phyloP scores from a whole-genome alignment of 108 stramenopile genomes.

The Nitzschia sp. region DNA sequence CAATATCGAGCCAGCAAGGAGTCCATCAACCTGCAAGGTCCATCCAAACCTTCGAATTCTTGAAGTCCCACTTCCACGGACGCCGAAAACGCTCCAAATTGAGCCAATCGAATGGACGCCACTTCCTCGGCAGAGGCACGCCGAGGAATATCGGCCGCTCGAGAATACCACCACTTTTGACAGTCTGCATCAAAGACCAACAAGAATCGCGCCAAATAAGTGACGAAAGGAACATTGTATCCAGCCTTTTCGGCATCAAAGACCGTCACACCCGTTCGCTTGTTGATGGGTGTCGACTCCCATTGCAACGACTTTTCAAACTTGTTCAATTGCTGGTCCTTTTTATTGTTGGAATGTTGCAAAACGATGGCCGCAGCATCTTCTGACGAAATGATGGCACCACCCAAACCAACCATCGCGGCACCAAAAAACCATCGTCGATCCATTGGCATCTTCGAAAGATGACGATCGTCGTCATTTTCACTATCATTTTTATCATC shows the following conservation, averaged over 20 bases:
- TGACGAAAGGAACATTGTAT: slow-evolving; percentile 78
- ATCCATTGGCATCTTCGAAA: neutral
- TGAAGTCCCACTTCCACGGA: slow-evolving; percentile 82
- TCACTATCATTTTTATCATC: too few species aligned
- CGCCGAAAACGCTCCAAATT: slow-evolving; percentile 80
- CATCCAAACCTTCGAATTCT: slow-evolving; percentile 62
- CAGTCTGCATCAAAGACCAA: slow-evolving; percentile 77
- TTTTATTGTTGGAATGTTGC: neutral
- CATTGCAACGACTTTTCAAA: slow-evolving; percentile 41
- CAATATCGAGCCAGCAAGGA: slow-evolving; percentile 52
- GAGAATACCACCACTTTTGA: slow-evolving; percentile 74
- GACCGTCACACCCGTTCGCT: slow-evolving; percentile 73
- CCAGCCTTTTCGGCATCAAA: slow-evolving; percentile 76
- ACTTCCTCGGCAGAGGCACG: slow-evolving; percentile 54
- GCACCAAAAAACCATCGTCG: slow-evolving; percentile 14
- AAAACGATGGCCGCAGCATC: neutral
- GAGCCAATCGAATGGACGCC: slow-evolving; percentile 49
- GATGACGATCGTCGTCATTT: too few species aligned
- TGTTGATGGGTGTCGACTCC: slow-evolving; percentile 71
- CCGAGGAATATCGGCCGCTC: slow-evolving; percentile 60
- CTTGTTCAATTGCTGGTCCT: neutral
- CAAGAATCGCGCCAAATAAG: slow-evolving; percentile 78
- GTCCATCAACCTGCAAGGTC: slow-evolving; percentile 48
- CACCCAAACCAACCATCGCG: neutral
- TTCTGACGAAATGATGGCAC: neutral